phyloP scores from a whole-genome alignment of 1,284 basidiomycete species.

The Sanghuangporus sanghuang region DNA sequence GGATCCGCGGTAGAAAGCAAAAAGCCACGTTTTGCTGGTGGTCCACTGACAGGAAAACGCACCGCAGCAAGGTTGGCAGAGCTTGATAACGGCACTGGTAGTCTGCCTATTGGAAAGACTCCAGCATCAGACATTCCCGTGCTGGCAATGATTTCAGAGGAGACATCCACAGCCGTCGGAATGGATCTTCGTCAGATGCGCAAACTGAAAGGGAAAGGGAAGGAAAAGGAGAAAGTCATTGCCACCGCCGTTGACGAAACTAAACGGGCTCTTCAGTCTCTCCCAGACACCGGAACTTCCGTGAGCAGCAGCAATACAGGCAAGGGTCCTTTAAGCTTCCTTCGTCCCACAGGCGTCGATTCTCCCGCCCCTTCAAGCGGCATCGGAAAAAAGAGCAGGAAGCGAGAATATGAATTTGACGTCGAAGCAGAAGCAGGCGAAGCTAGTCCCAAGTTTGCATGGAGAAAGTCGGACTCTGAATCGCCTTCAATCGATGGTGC shows the following conservation, averaged over 20 bases:
- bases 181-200: constrained; percentile 12
- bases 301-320: neutral
- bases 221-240: neutral
- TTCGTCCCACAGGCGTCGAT: constrained; percentile 16
- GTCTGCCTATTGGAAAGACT: neutral
- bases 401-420: neutral
- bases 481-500: neutral
- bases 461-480: neutral
- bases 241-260: neutral
- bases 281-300: neutral
- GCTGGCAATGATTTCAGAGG: constrained; percentile 13
- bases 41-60: neutral
- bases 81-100: neutral
- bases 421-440: neutral
- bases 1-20: neutral
- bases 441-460: neutral
- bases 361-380: constrained; percentile 1
- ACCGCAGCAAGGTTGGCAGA: neutral
- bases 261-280: neutral
- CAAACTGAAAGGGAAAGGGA: neutral
- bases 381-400: neutral
- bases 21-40: neutral
- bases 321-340: constrained; percentile 10
- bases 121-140: constrained; percentile 5
- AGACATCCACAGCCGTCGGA: constrained; percentile 9